Evolutionary conservation across 352 stramenopile species (phyloP), one percentile per base, ranked within the genome.

Genomic region (Phytopythium litorale): DNA sequence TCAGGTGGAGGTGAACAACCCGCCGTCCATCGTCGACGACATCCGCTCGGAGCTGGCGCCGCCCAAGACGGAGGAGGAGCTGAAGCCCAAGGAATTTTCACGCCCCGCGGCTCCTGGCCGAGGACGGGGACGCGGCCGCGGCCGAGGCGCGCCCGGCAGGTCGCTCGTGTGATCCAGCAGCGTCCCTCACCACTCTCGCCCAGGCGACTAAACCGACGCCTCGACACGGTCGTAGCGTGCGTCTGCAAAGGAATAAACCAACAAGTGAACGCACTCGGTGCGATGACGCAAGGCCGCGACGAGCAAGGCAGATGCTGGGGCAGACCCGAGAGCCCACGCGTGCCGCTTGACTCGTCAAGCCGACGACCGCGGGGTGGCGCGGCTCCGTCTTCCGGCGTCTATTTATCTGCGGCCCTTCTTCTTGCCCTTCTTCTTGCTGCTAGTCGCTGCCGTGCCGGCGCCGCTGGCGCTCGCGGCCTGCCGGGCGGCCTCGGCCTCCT

Each of bases 391-490:
- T 21, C n/a, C 45, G n/a, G 46, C 21, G 15, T 53, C 23, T 43
- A 35, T 67, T 86, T 92, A 94, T 87, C 79, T 89, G 62, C 83
- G 79, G 46, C 84, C 82, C 76, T 95, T 95, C 73, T 95, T 93
- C 76, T 90, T 90, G 56, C 76, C 73, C 68, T 94, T 94, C 77
- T 94, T 94, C 75, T 93, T 92, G 66, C 67, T 85, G 53, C 68
- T 82, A 1, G 64, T 64, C 18, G 78, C 68, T 7, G 67, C 49
- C 12, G 72, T 67, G 13, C 49, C 58, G 2, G 69, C 54, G 15
- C 67, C 64, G 16, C 67, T 75, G 3, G 72, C 73, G 16, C 68
- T 70, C 8, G 75, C 64, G 0, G 67, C 75, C 33, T 78, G 63
- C 58, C 78, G 84, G 11, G 78, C 83, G 50, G 88, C 80, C 38